A percentile compares a stretch with the other conserved stretches of the same genome.
Conservation (phyloP, 176 grass and related monocot genomes). For the Carex myosuroides region DNA sequence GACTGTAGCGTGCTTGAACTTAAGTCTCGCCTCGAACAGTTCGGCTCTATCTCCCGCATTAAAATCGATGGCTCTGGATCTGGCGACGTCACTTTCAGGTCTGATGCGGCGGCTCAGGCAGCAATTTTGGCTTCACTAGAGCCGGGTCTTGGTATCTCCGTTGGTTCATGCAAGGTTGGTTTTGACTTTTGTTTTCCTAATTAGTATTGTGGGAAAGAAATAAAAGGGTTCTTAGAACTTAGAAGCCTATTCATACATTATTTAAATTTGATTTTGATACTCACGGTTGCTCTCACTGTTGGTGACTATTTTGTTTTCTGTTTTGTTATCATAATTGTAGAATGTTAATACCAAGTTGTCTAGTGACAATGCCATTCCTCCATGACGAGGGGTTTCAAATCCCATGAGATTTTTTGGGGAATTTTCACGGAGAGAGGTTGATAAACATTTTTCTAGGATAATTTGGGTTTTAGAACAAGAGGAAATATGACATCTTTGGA, state of each 20-base stretch:
- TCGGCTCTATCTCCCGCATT: constrained; percentile 62
- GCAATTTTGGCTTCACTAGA: constrained; percentile 69
- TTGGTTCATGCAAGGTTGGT: constrained; percentile 52
- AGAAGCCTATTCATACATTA: background rate
- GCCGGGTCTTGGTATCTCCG: constrained; percentile 35
- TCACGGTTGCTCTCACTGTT: background rate
- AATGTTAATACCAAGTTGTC: background rate
- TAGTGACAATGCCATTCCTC: background rate
- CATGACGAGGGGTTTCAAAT: background rate
- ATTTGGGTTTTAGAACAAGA: background rate
- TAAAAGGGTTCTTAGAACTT: background rate
- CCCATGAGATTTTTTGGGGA: background rate
- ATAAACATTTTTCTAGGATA: background rate
- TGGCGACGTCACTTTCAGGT: constrained; percentile 81
- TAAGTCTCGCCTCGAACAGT: constrained; percentile 65
- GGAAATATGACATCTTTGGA: background rate
- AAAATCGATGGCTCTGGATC: constrained; percentile 44
- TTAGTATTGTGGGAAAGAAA: background rate
- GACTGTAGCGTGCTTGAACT: constrained; percentile 80
- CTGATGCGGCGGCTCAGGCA: constrained; percentile 30
- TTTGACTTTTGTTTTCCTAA: background rate
- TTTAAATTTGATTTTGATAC: too few species aligned
- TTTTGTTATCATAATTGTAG: background rate
- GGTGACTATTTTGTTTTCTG: background rate
- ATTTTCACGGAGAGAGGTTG: background rate